Evolutionary conservation across 352 stramenopile species (phyloP), one percentile per base, ranked within the genome.

Genomic region (Phytophthora sojae): DNA sequence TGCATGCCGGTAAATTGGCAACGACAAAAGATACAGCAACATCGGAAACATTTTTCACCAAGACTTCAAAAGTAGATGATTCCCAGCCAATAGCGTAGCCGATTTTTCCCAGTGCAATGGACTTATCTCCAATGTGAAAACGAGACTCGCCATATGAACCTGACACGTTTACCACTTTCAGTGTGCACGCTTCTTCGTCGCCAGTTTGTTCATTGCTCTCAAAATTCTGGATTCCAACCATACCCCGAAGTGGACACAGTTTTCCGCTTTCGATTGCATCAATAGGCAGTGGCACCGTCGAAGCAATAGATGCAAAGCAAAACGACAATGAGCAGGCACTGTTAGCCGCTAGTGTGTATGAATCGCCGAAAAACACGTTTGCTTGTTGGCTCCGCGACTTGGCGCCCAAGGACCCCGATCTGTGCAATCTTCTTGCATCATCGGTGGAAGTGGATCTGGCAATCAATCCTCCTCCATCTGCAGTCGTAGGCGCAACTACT

Each of bases 221-320:
- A 64, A 94, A 91, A 57, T 82, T 85, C 56, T 97, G 90, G 23
- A 97, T 92, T 15, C 74, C 85, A 54, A 97, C 71, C 61, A 90
- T 90, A 14, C 90, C 90, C 14, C 61, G 58, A 23, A 96, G 75
- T 39, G 85, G 63, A n/a, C 75, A 81, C 26, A 85, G 37, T 62
- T 87, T 90, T 4, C 90, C 90, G 39, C 50, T 79, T 17, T 92
- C 86, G 23, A 97, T 82, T 17, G 65, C 51, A 32, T 96, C 86
- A 3, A 56, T 58, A 37, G 76, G 77, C 17, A 96, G 54, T 4
- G 79, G 73, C 4, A 62, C 50, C 9, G 89, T 92, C 30, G 70
- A 71, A 35, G 89, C 86, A 52, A 96, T 89, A 0, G 77, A 63
- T 44, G 88, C 88, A 74, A 96, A 97, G 42, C 77, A 70, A 74